Conservation (phyloP, 2,329 filamentous ascomycete genomes). For the Didymella sp. region DNA sequence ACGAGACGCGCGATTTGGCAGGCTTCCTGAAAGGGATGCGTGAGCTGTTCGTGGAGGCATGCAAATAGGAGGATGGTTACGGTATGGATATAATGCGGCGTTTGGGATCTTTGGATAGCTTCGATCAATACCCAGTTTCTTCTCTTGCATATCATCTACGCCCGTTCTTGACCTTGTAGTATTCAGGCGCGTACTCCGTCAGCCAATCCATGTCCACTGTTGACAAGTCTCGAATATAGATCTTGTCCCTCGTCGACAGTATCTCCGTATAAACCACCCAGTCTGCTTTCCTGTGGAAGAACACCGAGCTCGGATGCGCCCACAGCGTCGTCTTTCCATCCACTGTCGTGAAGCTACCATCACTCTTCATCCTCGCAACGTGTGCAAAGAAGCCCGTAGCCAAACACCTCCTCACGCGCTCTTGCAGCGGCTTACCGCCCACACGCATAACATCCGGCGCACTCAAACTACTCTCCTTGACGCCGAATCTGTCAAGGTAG, state of each 20-base stretch:
- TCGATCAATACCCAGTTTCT: conserved; percentile 18
- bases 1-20: conserved; percentile 78
- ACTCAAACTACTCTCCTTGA: conserved; percentile 62
- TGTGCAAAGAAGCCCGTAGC: conserved; percentile 92
- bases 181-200: conserved; percentile 84
- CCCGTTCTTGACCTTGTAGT: conserved; percentile 44
- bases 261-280: conserved; percentile 97
- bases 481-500: conserved; percentile 84
- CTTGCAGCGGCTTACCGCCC: conserved; percentile 62
- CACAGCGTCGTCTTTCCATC: conserved; percentile 78
- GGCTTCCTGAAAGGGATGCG: conserved; percentile 82
- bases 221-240: conserved; percentile 88
- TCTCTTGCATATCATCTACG: conserved; percentile 11
- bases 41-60: conserved; percentile 69
- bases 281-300: conserved; percentile 96
- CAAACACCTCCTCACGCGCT: conserved; percentile 83
- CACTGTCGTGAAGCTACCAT: conserved; percentile 89
- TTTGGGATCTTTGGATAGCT: conserved; percentile 15
- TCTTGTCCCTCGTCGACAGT: conserved; percentile 87
- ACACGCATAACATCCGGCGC: conserved; percentile 47
- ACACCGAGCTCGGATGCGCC: conserved; percentile 88
- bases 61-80: conserved; percentile 51
- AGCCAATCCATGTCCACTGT: conserved; percentile 95
- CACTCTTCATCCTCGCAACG: conserved; percentile 89
- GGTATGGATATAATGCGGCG: conserved; percentile 14